phyloP scores from a whole-genome alignment of 805 yeast genomes.

The Candida maris region DNA sequence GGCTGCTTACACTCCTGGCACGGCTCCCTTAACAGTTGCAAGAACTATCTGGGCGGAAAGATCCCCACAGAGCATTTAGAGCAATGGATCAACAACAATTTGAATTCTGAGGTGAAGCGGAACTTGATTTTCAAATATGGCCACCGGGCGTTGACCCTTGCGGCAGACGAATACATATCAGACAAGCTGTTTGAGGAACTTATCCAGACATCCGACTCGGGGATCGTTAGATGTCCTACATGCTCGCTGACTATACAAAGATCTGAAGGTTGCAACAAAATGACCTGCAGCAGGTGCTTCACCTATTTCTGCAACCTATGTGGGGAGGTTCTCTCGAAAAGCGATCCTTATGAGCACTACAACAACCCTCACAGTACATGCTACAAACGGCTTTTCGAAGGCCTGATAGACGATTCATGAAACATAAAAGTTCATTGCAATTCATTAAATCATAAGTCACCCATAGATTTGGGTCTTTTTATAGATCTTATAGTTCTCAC shows the following conservation, averaged over 20 bases:
- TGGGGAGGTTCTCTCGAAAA: conserved; percentile 36
- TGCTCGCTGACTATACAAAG: conserved; percentile 49
- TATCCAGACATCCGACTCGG: conserved; percentile 38
- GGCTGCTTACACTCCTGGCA: conserved; percentile 61
- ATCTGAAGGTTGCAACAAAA: conserved; percentile 62
- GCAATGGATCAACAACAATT: conserved; percentile 32
- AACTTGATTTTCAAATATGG: conserved; percentile 41
- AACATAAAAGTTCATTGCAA: background rate
- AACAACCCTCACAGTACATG: conserved; percentile 40
- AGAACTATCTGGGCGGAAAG: conserved; percentile 30
- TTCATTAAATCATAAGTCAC: too few relatives aligned
- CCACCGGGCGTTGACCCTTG: conserved; percentile 35
- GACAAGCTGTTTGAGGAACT: conserved; percentile 45
- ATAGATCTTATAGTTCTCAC: conserved; percentile 39
- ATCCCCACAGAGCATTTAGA: conserved; percentile 38
- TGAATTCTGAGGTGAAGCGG: conserved; percentile 31
- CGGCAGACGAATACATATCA: conserved; percentile 43
- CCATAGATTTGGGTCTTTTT: background rate
- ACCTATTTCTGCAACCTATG: conserved; percentile 54
- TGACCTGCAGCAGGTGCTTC: conserved; percentile 50
- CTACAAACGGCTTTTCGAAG: conserved; percentile 50
- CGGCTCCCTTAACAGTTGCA: conserved; percentile 48
- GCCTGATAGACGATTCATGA: conserved; percentile 36
- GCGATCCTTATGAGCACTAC: conserved; percentile 52
- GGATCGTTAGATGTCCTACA: conserved; percentile 48